phyloP scores from a whole-genome alignment of 805 yeast species.

The Candida schatavii region DNA sequence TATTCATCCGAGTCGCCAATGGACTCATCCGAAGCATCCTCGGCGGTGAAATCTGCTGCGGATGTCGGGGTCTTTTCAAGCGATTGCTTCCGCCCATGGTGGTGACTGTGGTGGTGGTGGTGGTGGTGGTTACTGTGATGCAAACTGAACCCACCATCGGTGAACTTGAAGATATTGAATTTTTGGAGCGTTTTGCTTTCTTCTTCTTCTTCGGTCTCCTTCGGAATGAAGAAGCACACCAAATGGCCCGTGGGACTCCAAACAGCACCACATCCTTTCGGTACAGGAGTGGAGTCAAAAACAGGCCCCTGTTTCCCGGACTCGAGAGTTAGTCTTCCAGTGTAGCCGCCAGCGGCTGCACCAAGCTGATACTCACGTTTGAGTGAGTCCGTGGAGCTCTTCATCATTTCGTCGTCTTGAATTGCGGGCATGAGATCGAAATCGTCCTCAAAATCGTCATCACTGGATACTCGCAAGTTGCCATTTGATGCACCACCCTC shows the following conservation, averaged over 20 bases:
- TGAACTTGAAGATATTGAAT: slow-evolving; percentile 42
- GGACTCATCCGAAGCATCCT: neutral
- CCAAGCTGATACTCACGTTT: slow-evolving; percentile 7
- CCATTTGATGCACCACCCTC: slow-evolving; percentile 11
- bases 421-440: slow-evolving; percentile 43
- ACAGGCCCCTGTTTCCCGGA: slow-evolving; percentile 14
- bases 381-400: slow-evolving; percentile 18
- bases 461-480: slow-evolving; percentile 13
- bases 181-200: slow-evolving; percentile 43
- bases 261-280: slow-evolving; percentile 89
- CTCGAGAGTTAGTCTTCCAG: neutral
- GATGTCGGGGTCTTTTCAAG: slow-evolving; percentile 1
- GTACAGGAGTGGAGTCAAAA: slow-evolving; percentile 83
- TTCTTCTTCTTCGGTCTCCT: slow-evolving; percentile 29
- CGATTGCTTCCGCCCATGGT: neutral
- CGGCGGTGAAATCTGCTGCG: slow-evolving; percentile 9
- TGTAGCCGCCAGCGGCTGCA: neutral
- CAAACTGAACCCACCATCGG: slow-evolving; percentile 51
- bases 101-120: slow-evolving; percentile 12
- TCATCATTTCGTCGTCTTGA: slow-evolving; percentile 31
- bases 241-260: slow-evolving; percentile 81
- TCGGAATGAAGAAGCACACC: slow-evolving; percentile 77
- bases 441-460: slow-evolving; percentile 25
- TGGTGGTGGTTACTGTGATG: slow-evolving; percentile 12
- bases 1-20: slow-evolving; percentile 16